Evolutionary conservation across 495 filamentous ascomycete species (phyloP), one percentile per base, ranked within the genome.

Genomic region (Penicillium paxilli): DNA sequence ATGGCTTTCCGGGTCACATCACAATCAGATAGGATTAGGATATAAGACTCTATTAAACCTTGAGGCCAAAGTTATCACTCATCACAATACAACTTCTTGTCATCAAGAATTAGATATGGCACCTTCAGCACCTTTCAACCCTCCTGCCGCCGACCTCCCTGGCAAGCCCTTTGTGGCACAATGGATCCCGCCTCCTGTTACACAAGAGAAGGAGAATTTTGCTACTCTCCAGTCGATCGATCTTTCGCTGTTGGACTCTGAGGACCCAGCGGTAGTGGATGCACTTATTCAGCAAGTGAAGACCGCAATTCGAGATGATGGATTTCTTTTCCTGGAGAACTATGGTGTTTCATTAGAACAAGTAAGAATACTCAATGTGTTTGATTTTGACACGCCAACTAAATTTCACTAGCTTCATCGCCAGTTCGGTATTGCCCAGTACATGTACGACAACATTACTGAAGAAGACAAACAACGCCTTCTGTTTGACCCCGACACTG

Each of bases 321-420:
- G 74, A 2, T 78, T 78, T 49, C 55, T 78, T n/a, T 78, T 73
- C 55, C 58, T 78, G 1, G 67, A 71, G 54, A 72, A 78, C 60
- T 78, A 78, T 51, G 74, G 74, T n/a, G 58, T 78, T 26, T 78
- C 74, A 12, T 55, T 78, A 17, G 73, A 78, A 44, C 70, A 75
- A 63, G 70, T 73, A 52, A 62, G 63, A 48, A 22, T 9, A 8
- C 5, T 9, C 26, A 4, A 32, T 3, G 37, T 4, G 17, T 41
- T 28, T 1, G n/a, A n/a, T n/a, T n/a, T n/a, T n/a, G n/a, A n/a
- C n/a, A n/a, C n/a, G n/a, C n/a, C n/a, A n/a, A n/a, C n/a, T n/a
- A n/a, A n/a, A n/a, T n/a, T 7, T 38, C 32, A 49, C 44, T 44
- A 75, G 68, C 66, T 78, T 9, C 73, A 78, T 40, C 74, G 72